Percentiles rank a stretch among this genome's conserved stretches.
phyloP scores from a whole-genome alignment of 176 grass and related monocot species.

The Guadua angustifolia region DNA sequence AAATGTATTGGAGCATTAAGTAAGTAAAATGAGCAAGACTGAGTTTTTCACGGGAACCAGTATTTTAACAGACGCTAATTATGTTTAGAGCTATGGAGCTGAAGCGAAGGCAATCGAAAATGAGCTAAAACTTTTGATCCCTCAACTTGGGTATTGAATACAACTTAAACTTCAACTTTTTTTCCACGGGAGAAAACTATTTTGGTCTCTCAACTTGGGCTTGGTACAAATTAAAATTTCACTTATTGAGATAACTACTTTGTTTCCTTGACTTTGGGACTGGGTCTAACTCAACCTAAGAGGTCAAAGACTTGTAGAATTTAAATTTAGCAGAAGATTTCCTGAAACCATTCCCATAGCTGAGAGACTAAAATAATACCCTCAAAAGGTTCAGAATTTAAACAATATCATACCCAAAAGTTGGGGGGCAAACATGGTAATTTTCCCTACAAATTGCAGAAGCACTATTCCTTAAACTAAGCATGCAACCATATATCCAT shows the following conservation, averaged over 20 bases:
- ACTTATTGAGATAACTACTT: not conserved
- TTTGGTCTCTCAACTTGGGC: constrained; percentile 18
- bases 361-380: not conserved
- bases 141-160: not conserved
- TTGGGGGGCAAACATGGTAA: not conserved
- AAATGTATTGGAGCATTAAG: not conserved
- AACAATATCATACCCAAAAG: constrained; percentile 14
- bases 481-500: not conserved
- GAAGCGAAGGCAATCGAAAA: not conserved
- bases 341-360: not conserved
- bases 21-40: not conserved
- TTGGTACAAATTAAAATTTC: not conserved
- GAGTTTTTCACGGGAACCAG: not conserved
- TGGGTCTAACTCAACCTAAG: not conserved
- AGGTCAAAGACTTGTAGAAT: not conserved
- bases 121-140: not conserved
- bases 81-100: constrained; percentile 9
- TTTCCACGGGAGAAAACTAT: not conserved
- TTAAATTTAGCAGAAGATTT: constrained; percentile 15
- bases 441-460: not conserved
- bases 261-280: not conserved
- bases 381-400: not conserved
- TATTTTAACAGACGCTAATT: not conserved
- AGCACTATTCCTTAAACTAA: not conserved
- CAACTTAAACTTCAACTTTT: not conserved